Conservation (phyloP, 306 rosid species). For the Pyrus betulifolia region DNA sequence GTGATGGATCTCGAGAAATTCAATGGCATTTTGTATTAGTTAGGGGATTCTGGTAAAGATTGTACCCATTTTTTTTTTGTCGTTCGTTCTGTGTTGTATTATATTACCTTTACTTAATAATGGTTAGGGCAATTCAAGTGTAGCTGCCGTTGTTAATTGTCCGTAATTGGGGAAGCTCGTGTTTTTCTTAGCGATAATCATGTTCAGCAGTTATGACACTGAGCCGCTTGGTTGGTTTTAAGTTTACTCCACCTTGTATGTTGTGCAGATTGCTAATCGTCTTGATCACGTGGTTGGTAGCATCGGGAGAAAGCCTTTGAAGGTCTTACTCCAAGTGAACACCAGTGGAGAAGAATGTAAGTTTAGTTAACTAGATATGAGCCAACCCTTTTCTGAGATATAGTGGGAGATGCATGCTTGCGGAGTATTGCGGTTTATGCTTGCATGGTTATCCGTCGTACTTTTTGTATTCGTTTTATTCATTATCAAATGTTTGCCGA, state of each 20-base stretch:
- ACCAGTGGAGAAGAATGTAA: constrained; percentile 95
- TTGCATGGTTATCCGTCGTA: background rate
- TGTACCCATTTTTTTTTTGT: background rate
- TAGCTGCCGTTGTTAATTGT: background rate
- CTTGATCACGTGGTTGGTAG: constrained; percentile 61
- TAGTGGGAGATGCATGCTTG: background rate
- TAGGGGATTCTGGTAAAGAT: background rate
- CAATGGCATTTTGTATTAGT: background rate
- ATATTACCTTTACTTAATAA: background rate
- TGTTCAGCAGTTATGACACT: background rate
- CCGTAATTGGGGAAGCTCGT: background rate
- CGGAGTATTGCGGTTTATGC: background rate
- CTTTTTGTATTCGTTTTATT: background rate
- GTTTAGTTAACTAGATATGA: constrained; percentile 22
- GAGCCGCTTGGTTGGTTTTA: background rate
- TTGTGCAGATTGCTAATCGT: constrained; percentile 66
- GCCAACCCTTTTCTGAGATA: background rate
- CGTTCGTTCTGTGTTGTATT: background rate
- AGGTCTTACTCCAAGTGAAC: constrained; percentile 83
- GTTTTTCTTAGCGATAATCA: background rate
- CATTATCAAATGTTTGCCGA: background rate
- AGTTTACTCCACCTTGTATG: background rate
- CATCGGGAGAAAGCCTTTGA: constrained; percentile 74
- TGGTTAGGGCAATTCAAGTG: background rate
- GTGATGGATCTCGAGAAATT: background rate